Evolutionary conservation across 495 filamentous ascomycete species (phyloP).

Genomic region (Aspergillus biplanus): DNA sequence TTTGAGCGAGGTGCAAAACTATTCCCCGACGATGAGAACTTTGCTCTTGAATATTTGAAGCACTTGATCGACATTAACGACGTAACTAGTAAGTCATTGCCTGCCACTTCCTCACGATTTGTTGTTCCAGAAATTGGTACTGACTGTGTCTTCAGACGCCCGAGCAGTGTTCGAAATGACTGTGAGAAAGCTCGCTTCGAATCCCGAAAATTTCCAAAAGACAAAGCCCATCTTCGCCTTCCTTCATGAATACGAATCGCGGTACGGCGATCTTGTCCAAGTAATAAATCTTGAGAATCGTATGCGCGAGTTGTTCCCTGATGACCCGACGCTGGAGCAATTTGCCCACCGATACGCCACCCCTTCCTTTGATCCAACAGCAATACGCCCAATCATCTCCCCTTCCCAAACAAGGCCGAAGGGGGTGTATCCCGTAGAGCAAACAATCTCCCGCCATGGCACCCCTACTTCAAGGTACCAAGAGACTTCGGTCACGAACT

Average conservation of each 20-base stretch:
- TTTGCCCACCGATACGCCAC: constrained; percentile 78
- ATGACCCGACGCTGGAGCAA: constrained; percentile 73
- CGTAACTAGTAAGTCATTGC: constrained; percentile 75
- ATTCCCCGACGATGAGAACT: constrained; percentile 89
- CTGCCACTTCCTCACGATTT: not conserved
- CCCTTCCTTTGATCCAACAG: constrained; percentile 72
- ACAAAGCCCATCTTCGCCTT: constrained; percentile 83
- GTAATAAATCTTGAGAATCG: constrained; percentile 87
- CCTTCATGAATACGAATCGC: constrained; percentile 93
- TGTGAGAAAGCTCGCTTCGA: constrained; percentile 74
- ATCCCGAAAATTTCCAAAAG: constrained; percentile 70
- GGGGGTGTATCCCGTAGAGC: constrained; percentile 28
- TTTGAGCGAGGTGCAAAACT: constrained; percentile 92
- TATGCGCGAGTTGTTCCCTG: constrained; percentile 89
- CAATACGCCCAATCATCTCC: constrained; percentile 80
- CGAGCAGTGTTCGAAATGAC: constrained; percentile 93
- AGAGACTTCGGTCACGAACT: constrained; percentile 58
- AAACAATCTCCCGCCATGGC: constrained; percentile 51
- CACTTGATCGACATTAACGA: constrained; percentile 90
- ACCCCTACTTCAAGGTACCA: constrained; percentile 57
- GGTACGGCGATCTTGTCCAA: constrained; percentile 87
- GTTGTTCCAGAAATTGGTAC: constrained; percentile 4
- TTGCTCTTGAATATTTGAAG: constrained; percentile 92
- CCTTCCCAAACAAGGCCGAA: constrained; percentile 76
- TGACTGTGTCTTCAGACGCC: constrained; percentile 66